Conservation (phyloP, 257 asterid species). For the Knoxia roxburghii region DNA sequence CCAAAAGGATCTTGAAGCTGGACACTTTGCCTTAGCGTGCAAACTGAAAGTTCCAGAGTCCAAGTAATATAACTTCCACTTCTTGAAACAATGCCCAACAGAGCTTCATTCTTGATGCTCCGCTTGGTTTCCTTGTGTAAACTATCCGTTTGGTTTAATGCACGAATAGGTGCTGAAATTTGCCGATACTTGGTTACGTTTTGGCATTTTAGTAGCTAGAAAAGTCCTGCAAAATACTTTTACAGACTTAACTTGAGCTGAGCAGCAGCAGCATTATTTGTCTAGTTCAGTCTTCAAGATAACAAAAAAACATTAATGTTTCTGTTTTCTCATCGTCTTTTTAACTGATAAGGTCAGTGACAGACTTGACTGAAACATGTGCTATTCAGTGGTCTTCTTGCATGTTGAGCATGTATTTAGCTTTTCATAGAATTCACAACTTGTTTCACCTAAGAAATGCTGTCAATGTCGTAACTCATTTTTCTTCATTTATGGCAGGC, state of each 20-base stretch:
- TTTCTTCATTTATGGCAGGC: neutral
- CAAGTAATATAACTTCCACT: neutral
- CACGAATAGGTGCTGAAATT: neutral
- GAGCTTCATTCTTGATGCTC: neutral
- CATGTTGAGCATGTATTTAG: neutral
- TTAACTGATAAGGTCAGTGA: no score
- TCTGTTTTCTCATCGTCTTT: no score
- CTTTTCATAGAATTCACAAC: neutral
- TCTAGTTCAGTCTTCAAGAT: neutral
- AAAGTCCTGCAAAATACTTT: neutral
- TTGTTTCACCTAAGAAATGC: neutral
- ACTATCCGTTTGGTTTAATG: neutral
- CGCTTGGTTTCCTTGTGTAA: neutral
- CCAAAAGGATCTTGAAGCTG: conserved; percentile 1
- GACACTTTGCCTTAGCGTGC: neutral
- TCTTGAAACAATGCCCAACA: neutral
- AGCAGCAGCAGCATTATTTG: neutral
- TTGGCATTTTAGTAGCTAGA: neutral
- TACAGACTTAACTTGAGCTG: no score
- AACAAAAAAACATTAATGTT: no score
- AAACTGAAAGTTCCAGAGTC: neutral
- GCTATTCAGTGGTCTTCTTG: no score
- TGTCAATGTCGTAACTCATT: neutral
- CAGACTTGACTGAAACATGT: no score
- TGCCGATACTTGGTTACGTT: neutral